These are phyloP conservation scores for Penicillium sp. DNA, from an alignment of 2,329 filamentous ascomycete species.

Conservation along the genomic window DNA sequence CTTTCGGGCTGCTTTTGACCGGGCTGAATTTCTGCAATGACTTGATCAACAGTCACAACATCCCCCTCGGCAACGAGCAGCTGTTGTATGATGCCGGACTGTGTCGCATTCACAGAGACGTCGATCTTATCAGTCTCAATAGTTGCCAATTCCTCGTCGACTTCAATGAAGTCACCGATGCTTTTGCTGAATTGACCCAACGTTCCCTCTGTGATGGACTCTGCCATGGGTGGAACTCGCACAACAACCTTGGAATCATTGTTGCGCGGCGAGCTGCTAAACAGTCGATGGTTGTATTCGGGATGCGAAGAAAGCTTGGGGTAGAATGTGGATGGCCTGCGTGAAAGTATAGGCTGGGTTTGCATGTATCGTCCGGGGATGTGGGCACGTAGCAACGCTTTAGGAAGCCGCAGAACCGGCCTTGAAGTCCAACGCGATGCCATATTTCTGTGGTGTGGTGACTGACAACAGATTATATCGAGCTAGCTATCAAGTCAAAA, in stretches of 20 bases:
- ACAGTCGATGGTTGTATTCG: not conserved
- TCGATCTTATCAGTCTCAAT: slow-evolving; percentile 99
- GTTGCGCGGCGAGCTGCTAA: not conserved
- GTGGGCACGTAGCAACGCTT: not conserved
- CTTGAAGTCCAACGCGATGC: not conserved
- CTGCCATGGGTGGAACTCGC: slow-evolving; percentile 34
- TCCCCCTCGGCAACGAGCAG: slow-evolving; percentile 87
- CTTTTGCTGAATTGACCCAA: slow-evolving; percentile 88
- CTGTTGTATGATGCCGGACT: slow-evolving; percentile 83
- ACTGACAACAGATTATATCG: not conserved
- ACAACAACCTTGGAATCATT: not conserved
- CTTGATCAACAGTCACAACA: slow-evolving; percentile 86
- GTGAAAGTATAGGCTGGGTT: not conserved
- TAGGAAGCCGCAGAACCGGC: not conserved
- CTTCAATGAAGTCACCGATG: slow-evolving; percentile 84
- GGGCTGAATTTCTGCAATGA: slow-evolving; percentile 76
- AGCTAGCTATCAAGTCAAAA: not conserved
- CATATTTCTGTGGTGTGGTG: not conserved
- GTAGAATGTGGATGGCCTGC: not conserved
- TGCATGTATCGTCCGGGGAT: not conserved
- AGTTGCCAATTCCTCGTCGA: slow-evolving; percentile 91
- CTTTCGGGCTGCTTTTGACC: slow-evolving; percentile 57
- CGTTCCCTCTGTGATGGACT: slow-evolving; percentile 93
- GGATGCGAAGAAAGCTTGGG: not conserved
- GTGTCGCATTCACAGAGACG: slow-evolving; percentile 88